Base-by-base conservation (phyloP, 1,284 basidiomycete genomes). In the Boletus semigastroideus region DNA sequence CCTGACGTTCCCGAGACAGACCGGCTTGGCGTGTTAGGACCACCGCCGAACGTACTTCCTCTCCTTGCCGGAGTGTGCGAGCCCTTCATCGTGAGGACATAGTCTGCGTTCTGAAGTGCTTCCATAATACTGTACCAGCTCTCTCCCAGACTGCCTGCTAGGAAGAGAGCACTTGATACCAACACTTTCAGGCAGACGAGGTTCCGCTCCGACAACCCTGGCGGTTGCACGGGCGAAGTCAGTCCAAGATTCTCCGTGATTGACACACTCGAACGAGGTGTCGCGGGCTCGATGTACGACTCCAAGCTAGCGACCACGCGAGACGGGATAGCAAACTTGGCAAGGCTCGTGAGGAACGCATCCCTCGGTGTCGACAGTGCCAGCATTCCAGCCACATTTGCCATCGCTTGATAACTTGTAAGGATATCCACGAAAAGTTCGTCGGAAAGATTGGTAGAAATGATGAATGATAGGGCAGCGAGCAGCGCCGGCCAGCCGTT, bases 81-180 rank as follows among this genome's bases (percentile, higher is more conserved):
- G 12, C 76, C 81, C 59, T 82, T 86, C 46, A 81, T 74, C 3
- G 83, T 82, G 27, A 97, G 75, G 16, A 97, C 90, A 63, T 92
- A 94, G 59, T 95, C 93, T 7, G 94, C 93, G 60, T 94, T 96
- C 71, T 97, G 94, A 34, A 97, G 72, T 1, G 88, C 84, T 64
- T 97, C 94, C 42, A 99, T 78, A 8, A 98, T 82, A 42, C 88
- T 82, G 65, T 92, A 94, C 96, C 96, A 99, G 56, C 89, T 92
- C 36, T 84, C 79, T 11, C 87, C 93, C 1, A 98, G 79, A 49
- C 85, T 90, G 0, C 90, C 90, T 0, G 91, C 90, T 4, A 98
- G 80, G 63, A 90, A 90, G 46, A 92, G 75, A 0, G 90, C 86
- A 53, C 90, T 88, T 0, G 83, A 78, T 11, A 97, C 78, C 43